phyloP scores from a whole-genome alignment of 164 flowering plant species.

The Saururus chinensis region DNA sequence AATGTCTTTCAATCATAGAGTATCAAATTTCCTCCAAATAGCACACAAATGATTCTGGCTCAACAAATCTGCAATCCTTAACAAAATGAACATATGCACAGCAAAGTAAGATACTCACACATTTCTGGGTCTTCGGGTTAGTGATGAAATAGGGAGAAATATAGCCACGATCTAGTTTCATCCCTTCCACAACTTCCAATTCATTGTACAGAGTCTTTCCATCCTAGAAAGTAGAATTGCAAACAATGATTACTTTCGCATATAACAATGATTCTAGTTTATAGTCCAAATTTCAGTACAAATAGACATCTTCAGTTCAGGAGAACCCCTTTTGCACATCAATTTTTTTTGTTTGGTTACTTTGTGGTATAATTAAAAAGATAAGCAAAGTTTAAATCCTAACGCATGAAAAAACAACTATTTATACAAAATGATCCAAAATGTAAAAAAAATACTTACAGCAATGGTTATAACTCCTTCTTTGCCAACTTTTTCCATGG shows the following conservation, averaged over 20 bases:
- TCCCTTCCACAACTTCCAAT: slow-evolving; percentile 96
- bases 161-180: slow-evolving; percentile 96
- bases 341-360: no score
- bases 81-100: not conserved
- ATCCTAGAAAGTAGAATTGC: slow-evolving; percentile 47
- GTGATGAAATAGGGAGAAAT: slow-evolving; percentile 96
- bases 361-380: no score
- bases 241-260: no score
- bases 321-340: no score
- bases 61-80: not conserved
- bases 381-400: no score
- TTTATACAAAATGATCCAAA: no score
- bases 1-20: not conserved
- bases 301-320: no score
- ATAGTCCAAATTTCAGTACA: no score
- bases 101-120: slow-evolving; percentile 39
- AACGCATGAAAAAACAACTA: no score
- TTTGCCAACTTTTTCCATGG: slow-evolving; percentile 98
- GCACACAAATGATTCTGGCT: not conserved
- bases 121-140: slow-evolving; percentile 84
- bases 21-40: no score
- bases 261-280: no score
- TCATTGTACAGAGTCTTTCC: slow-evolving; percentile 88
- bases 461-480: slow-evolving; percentile 94
- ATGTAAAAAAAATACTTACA: slow-evolving; percentile 30